Base-by-base conservation (phyloP, 2,329 filamentous ascomycete species). In the Pseudonectria foliicola region DNA sequence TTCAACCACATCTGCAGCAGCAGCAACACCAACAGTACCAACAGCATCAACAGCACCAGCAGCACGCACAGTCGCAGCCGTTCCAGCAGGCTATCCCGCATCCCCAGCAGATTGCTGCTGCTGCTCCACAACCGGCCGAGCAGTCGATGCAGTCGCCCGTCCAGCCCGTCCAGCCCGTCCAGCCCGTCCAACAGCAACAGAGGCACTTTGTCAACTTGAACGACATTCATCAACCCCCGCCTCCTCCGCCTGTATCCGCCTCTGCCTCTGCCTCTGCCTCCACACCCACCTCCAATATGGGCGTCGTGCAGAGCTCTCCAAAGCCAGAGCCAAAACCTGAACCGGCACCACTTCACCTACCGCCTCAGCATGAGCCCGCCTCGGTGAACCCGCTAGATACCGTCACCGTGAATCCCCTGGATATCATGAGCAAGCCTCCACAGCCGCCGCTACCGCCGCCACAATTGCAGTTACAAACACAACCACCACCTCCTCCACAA, bases 201-300 rank as follows among this genome's bases (percentile, higher is more conserved):
- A 31, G 55, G 33, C 51, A 59, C 29, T 63, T 58, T 44, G 61
- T 64, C 25, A 64, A 62, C 27, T 44, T 61, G 27, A 57, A 61
- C 36, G 58, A 63, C 29, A 61, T 64, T 13, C 58, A 63, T 29
- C 53, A 53, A 27, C 43, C 54, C 10, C 58, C 57, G 5, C 46
- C 48, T 14, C 50, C 48, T 7, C 53, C 48, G 24, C 47, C 53
- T n/a, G 31, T 50, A 7, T 21, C 18, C 8, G 18, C 18, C 8
- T 21, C 18, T 8, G 8, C 5, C 18, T 21, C 18, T 21, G 33
- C 44, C 8, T n/a, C n/a, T n/a, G n/a, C n/a, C n/a, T n/a, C n/a
- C n/a, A n/a, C n/a, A n/a, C n/a, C n/a, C n/a, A n/a, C n/a, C n/a
- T n/a, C n/a, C n/a, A n/a, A n/a, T n/a, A 50, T 52, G 43, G 44